Percentiles rank a stretch among this genome's conserved stretches.
Conservation (phyloP, 371 early-diverging fungal species). For the Apophysomyces ossiformis region DNA sequence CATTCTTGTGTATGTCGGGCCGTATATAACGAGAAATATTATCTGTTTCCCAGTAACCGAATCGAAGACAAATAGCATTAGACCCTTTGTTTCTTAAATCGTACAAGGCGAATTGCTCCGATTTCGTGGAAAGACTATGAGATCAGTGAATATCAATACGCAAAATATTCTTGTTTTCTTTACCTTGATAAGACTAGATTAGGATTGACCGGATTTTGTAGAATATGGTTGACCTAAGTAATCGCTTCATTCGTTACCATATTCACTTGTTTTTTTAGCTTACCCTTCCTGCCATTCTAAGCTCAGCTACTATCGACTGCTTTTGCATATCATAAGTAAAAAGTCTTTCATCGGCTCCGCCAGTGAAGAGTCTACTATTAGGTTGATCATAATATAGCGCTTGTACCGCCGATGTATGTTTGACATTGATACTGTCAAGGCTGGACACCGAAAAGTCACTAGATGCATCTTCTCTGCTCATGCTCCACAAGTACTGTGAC, state of each 20-base stretch:
- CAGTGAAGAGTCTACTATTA: constrained; percentile 26
- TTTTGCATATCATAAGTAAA: constrained; percentile 28
- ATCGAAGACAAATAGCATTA: constrained; percentile 26
- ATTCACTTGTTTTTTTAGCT: background rate
- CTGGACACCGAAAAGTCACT: constrained; percentile 16
- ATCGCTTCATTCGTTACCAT: background rate
- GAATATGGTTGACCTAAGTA: constrained; percentile 31
- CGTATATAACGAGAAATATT: constrained; percentile 38
- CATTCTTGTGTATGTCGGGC: constrained; percentile 47
- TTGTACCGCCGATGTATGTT: constrained; percentile 33
- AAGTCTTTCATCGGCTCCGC: constrained; percentile 37
- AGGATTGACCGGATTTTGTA: constrained; percentile 21
- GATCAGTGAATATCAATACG: constrained; percentile 13
- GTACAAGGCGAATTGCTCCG: constrained; percentile 36
- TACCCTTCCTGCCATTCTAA: constrained; percentile 18
- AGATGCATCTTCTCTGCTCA: constrained; percentile 14
- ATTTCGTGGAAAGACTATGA: constrained; percentile 22
- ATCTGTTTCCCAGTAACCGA: constrained; percentile 38
- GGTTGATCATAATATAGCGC: constrained; percentile 29
- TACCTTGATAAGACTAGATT: constrained; percentile 26
- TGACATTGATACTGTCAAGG: constrained; percentile 21
- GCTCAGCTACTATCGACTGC: constrained; percentile 8
- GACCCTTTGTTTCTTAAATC: constrained; percentile 30
- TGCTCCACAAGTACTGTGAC: constrained; percentile 26
- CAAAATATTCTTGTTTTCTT: constrained; percentile 1